A percentile compares a stretch with the other conserved stretches of the same genome.
These are phyloP conservation scores for Dendryphion nanum DNA, from an alignment of 2,329 filamentous ascomycete genomes.

Conservation along the genomic window DNA sequence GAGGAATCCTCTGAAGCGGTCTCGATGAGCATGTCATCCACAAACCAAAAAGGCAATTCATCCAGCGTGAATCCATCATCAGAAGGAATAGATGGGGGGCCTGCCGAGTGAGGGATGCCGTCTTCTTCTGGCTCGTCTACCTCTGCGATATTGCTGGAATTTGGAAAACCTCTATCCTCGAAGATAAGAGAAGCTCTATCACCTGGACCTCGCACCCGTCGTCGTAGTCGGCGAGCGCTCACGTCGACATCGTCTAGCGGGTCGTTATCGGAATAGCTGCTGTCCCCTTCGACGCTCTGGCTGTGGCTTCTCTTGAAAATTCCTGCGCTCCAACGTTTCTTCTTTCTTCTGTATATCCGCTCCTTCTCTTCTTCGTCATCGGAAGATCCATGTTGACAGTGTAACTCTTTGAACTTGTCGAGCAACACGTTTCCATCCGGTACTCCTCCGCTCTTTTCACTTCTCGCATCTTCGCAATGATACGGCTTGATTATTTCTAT, in stretches of 20 bases:
- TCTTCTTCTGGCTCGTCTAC: conserved; percentile 39
- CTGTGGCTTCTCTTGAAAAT: conserved; percentile 48
- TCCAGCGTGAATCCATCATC: conserved; percentile 40
- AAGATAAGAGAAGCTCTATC: conserved; percentile 39
- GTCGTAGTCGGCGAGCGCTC: conserved; percentile 42
- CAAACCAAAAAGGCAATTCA: conserved; percentile 38
- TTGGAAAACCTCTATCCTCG: conserved; percentile 39
- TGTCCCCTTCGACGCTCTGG: conserved; percentile 46
- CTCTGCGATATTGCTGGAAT: conserved; percentile 36
- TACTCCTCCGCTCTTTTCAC: conserved; percentile 27
- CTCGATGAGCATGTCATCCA: conserved; percentile 10
- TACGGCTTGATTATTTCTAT: conserved; percentile 46
- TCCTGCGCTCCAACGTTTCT: conserved; percentile 43
- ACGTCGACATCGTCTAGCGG: conserved; percentile 40
- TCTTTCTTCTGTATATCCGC: conserved; percentile 33
- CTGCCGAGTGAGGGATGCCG: conserved; percentile 25
- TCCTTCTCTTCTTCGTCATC: conserved; percentile 30
- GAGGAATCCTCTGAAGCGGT: conserved; percentile 13
- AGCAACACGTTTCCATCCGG: conserved; percentile 32
- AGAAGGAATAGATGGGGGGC: conserved; percentile 37
- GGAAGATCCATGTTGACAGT: conserved; percentile 33
- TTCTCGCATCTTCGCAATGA: conserved; percentile 44
- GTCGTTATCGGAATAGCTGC: conserved; percentile 43
- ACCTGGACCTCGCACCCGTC: conserved; percentile 40
- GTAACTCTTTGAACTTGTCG: conserved; percentile 32